Conservation (phyloP, 2,329 filamentous ascomycete genomes). For the Beauveria australis region DNA sequence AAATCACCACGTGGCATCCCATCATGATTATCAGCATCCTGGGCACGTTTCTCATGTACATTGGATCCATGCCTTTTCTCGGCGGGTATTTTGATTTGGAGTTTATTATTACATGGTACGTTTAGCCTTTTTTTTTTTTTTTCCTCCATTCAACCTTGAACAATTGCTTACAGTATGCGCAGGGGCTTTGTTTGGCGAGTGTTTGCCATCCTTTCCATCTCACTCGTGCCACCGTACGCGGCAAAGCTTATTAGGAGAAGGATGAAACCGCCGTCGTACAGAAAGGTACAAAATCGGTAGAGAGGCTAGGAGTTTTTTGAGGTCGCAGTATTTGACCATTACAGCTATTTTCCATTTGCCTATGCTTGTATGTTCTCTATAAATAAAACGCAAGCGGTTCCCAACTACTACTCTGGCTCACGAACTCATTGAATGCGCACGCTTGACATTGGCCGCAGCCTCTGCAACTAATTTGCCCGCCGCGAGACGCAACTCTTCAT, state of each 20-base stretch:
- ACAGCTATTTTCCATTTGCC: background rate
- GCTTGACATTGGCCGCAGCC: too few species aligned
- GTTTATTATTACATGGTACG: slow-evolving; percentile 65
- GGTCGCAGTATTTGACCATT: background rate
- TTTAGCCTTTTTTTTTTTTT: slow-evolving; percentile 8
- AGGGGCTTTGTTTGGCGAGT: slow-evolving; percentile 88
- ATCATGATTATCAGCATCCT: slow-evolving; percentile 81
- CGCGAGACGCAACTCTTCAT: too few species aligned
- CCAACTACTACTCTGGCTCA: too few species aligned
- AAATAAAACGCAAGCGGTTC: background rate
- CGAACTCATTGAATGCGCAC: too few species aligned
- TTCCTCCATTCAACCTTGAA: background rate
- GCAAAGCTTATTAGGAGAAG: slow-evolving; percentile 77
- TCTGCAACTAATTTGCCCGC: too few species aligned
- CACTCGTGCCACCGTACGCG: slow-evolving; percentile 77
- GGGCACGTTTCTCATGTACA: slow-evolving; percentile 73
- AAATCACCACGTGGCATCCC: slow-evolving; percentile 95
- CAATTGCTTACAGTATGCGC: slow-evolving; percentile 14
- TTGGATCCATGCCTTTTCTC: slow-evolving; percentile 77
- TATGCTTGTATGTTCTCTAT: background rate
- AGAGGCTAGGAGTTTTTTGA: background rate
- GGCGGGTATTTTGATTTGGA: slow-evolving; percentile 81
- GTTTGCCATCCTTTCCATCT: slow-evolving; percentile 67
- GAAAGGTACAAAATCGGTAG: slow-evolving; percentile 74
- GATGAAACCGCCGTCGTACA: slow-evolving; percentile 86